phyloP scores from a whole-genome alignment of 768 basidiomycete species.

The Boletus subparvulus region DNA sequence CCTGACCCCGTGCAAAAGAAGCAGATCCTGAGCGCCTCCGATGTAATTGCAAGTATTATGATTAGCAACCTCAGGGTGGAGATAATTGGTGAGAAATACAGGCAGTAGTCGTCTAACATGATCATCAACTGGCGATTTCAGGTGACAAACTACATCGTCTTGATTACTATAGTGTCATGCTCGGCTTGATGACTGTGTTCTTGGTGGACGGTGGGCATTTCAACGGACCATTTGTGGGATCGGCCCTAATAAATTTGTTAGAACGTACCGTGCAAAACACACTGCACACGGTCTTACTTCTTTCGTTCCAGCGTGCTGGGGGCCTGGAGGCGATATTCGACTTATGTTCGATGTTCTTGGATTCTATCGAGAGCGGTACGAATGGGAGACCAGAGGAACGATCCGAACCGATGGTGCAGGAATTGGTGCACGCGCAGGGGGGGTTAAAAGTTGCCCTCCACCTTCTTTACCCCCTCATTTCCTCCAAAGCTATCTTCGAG shows the following conservation, averaged over 20 bases:
- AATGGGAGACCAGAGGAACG: conserved; percentile 55
- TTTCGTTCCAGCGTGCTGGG: conserved; percentile 66
- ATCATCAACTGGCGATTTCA: conserved; percentile 15
- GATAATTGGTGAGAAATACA: conserved; percentile 46
- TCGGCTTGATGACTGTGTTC: conserved; percentile 50
- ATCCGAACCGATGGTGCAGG: conserved; percentile 54
- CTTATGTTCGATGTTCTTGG: conserved; percentile 54
- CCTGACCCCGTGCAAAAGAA: conserved; percentile 74
- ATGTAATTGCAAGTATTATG: conserved; percentile 69
- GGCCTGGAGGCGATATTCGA: conserved; percentile 69
- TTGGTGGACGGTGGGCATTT: conserved; percentile 54
- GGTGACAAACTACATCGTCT: conserved; percentile 44
- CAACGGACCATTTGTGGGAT: neutral
- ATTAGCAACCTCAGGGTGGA: conserved; percentile 62
- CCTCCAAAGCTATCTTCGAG: conserved; percentile 79
- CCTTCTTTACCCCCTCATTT: conserved; percentile 71
- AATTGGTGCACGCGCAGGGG: conserved; percentile 73
- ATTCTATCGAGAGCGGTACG: conserved; percentile 55
- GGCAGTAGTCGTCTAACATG: conserved; percentile 12
- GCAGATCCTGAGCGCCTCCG: conserved; percentile 70
- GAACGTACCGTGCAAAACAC: conserved; percentile 74
- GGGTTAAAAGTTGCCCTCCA: conserved; percentile 81
- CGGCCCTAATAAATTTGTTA: conserved; percentile 31
- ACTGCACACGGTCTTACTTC: conserved; percentile 80
- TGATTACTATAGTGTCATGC: conserved; percentile 54